These are phyloP conservation scores for Fonsecaea pedrosoi DNA, from an alignment of 2,329 filamentous ascomycete species.

Conservation along the genomic window DNA sequence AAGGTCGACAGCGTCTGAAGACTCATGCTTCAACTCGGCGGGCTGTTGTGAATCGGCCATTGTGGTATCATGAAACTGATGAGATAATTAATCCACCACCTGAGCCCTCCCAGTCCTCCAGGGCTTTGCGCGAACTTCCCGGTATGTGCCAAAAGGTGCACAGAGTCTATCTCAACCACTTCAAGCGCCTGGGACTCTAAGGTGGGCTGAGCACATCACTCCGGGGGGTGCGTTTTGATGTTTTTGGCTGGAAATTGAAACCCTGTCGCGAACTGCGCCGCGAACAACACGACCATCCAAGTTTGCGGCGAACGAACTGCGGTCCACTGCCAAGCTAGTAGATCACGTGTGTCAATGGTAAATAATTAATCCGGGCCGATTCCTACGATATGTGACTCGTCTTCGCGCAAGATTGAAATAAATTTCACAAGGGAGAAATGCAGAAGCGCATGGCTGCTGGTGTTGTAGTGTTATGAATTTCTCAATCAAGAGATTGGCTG, in stretches of 20 bases:
- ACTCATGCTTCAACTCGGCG: conserved; percentile 31
- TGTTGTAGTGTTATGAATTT: no score
- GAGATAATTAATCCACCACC: not conserved
- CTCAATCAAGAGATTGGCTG: no score
- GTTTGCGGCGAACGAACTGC: conserved; percentile 9
- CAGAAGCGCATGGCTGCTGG: no score
- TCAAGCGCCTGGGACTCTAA: not conserved
- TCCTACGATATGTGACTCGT: not conserved
- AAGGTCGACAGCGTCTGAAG: conserved; percentile 24
- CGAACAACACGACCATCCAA: conserved; percentile 20
- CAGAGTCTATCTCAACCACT: not conserved
- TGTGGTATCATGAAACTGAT: conserved; percentile 9
- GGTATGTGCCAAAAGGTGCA: not conserved
- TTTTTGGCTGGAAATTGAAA: conserved; percentile 10
- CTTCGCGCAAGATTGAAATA: no score
- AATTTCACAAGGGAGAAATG: no score
- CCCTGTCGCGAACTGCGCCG: conserved; percentile 26
- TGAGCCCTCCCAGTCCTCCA: not conserved
- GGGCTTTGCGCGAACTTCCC: not conserved
- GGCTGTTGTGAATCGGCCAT: conserved; percentile 26
- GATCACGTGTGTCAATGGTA: not conserved
- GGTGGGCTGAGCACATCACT: not conserved
- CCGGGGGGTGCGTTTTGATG: conserved; percentile 15
- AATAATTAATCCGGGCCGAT: conserved; percentile 2
- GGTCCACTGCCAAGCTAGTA: not conserved